phyloP scores from a whole-genome alignment of 805 yeast species.

The Wickerhamiella azyma region DNA sequence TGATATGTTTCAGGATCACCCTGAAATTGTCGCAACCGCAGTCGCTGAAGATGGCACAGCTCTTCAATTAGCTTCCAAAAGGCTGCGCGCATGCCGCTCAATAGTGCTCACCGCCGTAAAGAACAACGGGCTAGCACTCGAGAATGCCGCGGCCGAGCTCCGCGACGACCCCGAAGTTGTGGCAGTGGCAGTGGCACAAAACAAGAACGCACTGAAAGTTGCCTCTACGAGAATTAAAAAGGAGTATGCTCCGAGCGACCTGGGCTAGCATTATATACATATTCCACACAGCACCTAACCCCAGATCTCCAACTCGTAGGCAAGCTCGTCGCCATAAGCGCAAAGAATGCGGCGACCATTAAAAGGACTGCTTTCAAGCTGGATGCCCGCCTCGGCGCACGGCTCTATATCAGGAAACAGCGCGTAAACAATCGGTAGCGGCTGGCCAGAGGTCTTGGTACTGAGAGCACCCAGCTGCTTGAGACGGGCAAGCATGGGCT shows the following conservation, averaged over 20 bases:
- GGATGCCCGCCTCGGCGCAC: background rate
- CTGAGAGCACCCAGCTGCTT: background rate
- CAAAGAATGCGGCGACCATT: conserved; percentile 3
- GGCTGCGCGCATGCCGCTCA: background rate
- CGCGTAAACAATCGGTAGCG: background rate
- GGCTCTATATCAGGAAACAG: background rate
- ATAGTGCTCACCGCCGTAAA: background rate
- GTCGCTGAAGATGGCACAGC: background rate
- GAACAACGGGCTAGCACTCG: background rate
- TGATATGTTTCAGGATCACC: background rate
- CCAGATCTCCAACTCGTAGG: conserved; percentile 31
- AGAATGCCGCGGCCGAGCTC: background rate
- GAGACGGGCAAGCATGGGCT: background rate
- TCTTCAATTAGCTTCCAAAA: background rate
- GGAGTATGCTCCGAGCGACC: no score
- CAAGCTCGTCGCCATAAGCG: conserved; percentile 28
- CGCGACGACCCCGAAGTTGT: background rate
- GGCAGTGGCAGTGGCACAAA: background rate
- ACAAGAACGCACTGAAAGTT: no score
- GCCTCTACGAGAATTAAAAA: no score
- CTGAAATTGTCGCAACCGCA: background rate
- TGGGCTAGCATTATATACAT: no score
- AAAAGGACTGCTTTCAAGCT: background rate
- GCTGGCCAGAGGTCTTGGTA: background rate
- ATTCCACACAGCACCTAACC: no score